Evolutionary conservation across 2,329 filamentous ascomycete species (phyloP).

Genomic region (Penicillium vulpinum): DNA sequence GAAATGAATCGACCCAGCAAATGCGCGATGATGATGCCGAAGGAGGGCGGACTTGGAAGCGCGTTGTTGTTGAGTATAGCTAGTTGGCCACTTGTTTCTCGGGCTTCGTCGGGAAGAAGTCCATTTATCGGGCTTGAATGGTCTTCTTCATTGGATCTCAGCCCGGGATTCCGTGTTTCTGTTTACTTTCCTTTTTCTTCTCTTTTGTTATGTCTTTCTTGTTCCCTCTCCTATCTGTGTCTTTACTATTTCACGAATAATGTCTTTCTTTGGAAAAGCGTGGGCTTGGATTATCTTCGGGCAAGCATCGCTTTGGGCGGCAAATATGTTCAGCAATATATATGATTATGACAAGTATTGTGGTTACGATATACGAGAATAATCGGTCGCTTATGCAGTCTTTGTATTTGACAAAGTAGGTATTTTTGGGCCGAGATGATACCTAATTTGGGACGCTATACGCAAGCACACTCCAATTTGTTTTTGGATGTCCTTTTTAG

Average conservation of each 20-base stretch:
- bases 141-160: no score
- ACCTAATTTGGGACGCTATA: no score
- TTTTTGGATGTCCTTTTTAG: no score
- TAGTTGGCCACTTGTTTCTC: conserved; percentile 13
- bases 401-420: no score
- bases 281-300: conserved; percentile 1
- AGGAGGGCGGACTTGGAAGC: conserved; percentile 35
- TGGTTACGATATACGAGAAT: neutral
- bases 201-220: conserved; percentile 4
- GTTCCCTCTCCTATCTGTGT: neutral
- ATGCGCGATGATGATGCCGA: conserved; percentile 33
- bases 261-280: conserved; percentile 8
- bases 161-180: neutral
- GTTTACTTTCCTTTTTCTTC: conserved; percentile 5
- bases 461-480: no score
- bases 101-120: no score
- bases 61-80: conserved; percentile 39
- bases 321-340: neutral
- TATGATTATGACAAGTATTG: neutral
- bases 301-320: neutral
- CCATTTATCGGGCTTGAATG: neutral
- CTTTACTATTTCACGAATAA: conserved; percentile 7
- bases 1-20: conserved; percentile 33
- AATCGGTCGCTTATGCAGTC: no score
- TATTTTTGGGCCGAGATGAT: no score